Evolutionary conservation across 495 filamentous ascomycete genomes (phyloP), one percentile per base, ranked within the genome.

Genomic region (Penicillium goetzii): DNA sequence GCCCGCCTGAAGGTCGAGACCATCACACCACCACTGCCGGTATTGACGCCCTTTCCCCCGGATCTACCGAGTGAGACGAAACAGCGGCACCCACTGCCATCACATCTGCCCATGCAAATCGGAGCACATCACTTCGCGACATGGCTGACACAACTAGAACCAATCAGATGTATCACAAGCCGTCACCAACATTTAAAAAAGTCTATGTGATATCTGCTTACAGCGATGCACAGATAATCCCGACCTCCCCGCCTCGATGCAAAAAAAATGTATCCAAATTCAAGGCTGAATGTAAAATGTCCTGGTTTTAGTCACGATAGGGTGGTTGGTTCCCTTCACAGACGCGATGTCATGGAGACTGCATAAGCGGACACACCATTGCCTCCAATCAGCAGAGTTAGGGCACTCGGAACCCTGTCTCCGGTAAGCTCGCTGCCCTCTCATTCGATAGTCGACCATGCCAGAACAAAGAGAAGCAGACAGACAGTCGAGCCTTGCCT

Each of bases 81-180:
- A 55, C 52, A 47, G 56, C 15, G 15, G 36, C 15, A 12, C 36
- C 34, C 30, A 32, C 30, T 56, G 56, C 59, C 60, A 71, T 73
- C 68, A 71, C 70, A 72, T 59, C 58, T 33, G 50, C 32, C 28
- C 59, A 60, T 70, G 70, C 65, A 71, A 71, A 61, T 68, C 59
- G 59, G 58, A 67, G 68, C 68, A 69, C 66, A 71, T 67, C 66
- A 67, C 63, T 65, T 71, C 43, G 68, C 68, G 66, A 72, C 68
- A 66, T 64, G 62, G 67, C 69, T 67, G 58, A 47, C 15, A 14
- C 49, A 5, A 40, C 40, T 21, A 25, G 36, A 19, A 19, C 68
- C 70, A 72, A 68, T 72, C 38, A 67, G 59, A 68, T 67, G 59
- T 66, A 72, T 60, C 63, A 67, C 30, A 63, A 14, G 30, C 56